Evolutionary conservation across 179 eudicot genomes (phyloP).

Genomic region (Monotropa hypopitys): DNA sequence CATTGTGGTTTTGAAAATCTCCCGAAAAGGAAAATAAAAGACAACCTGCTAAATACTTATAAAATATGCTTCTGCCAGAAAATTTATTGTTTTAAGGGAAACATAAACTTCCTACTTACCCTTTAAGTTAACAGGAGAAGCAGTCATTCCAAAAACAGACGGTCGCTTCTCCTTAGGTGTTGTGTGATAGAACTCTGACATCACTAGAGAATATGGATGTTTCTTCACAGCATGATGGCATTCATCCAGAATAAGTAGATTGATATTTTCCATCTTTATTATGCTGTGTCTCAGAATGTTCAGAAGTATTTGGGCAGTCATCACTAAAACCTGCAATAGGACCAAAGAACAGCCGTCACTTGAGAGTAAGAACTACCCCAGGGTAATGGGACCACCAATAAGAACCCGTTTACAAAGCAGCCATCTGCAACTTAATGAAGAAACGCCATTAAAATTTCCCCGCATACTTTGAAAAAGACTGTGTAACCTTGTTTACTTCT

Average conservation of each 20-base stretch:
- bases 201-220: conserved; percentile 93
- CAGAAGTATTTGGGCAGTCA: conserved; percentile 96
- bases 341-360: conserved; percentile 8
- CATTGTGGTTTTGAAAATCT: not conserved
- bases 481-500: not conserved
- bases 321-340: conserved; percentile 74
- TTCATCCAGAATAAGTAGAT: conserved; percentile 91
- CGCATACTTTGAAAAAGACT: not conserved
- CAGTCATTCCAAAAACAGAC: conserved; percentile 93
- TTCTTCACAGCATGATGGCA: conserved; percentile 99
- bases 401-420: not conserved
- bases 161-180: conserved; percentile 90
- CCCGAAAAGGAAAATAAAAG: not conserved
- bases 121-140: conserved; percentile 96
- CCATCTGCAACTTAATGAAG: not conserved
- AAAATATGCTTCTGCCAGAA: not conserved
- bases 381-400: not conserved
- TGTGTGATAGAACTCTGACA: conserved; percentile 98
- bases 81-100: not conserved
- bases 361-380: not conserved
- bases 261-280: conserved; percentile 81
- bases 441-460: not conserved
- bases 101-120: conserved; percentile 29
- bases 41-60: not conserved
- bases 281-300: conserved; percentile 97